These are phyloP conservation scores for Phlegmacium glaucopus DNA, from an alignment of 768 basidiomycete genomes.

Conservation along the genomic window DNA sequence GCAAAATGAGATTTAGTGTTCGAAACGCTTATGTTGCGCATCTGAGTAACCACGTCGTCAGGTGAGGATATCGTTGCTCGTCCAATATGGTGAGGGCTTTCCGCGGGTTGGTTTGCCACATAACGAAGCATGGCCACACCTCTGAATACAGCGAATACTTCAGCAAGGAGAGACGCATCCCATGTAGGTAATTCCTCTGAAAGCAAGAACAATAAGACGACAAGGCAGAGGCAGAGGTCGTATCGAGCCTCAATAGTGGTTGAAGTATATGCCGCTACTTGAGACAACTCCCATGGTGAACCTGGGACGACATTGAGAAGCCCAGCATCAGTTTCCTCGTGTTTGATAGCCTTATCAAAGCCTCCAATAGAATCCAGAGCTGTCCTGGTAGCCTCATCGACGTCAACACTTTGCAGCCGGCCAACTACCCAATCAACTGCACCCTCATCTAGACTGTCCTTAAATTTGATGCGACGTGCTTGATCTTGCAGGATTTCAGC, in stretches of 20 bases:
- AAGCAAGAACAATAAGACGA: conserved; percentile 69
- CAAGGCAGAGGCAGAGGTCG: conserved; percentile 63
- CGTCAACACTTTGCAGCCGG: conserved; percentile 54
- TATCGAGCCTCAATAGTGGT: conserved; percentile 71
- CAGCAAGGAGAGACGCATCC: conserved; percentile 63
- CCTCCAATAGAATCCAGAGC: conserved; percentile 71
- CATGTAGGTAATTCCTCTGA: conserved; percentile 59
- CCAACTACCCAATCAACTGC: conserved; percentile 58
- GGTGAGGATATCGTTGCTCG: conserved; percentile 21
- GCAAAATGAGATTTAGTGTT: conserved; percentile 40
- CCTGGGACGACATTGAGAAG: conserved; percentile 47
- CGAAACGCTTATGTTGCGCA: conserved; percentile 75
- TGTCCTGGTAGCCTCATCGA: conserved; percentile 52
- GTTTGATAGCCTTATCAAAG: conserved; percentile 68
- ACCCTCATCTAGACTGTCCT: conserved; percentile 56
- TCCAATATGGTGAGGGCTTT: conserved; percentile 12
- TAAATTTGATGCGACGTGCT: conserved; percentile 48
- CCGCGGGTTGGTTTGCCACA: conserved; percentile 55
- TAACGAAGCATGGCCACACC: conserved; percentile 70
- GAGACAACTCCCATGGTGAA: conserved; percentile 60
- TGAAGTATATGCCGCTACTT: conserved; percentile 60
- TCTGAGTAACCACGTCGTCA: conserved; percentile 64
- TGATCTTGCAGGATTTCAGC: conserved; percentile 72
- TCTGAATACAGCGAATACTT: conserved; percentile 79
- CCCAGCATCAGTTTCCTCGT: conserved; percentile 71